A percentile compares a stretch with the other conserved stretches of the same genome.
Conservation (phyloP, 2,329 filamentous ascomycete species). For the Diaporthe sp. region DNA sequence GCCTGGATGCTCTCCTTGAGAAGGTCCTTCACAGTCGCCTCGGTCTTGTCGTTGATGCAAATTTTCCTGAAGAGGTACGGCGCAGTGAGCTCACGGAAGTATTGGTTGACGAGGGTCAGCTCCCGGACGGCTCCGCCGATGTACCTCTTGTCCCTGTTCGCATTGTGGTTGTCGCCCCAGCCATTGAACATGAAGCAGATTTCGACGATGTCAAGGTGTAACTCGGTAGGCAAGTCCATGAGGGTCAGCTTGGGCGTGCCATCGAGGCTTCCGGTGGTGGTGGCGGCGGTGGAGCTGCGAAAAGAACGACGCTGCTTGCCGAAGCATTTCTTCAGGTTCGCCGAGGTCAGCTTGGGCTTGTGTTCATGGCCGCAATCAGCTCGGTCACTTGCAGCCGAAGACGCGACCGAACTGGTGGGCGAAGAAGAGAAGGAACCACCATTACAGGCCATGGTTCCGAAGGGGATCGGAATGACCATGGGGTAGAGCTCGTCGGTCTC, state of each 20-base stretch:
- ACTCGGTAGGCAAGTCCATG: conserved; percentile 36
- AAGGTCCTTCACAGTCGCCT: conserved; percentile 26
- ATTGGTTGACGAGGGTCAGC: conserved; percentile 32
- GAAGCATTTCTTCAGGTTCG: neutral
- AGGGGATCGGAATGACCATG: neutral
- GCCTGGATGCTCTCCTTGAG: conserved; percentile 20
- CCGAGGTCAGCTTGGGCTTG: neutral
- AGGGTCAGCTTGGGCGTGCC: neutral
- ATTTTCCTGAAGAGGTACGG: conserved; percentile 28
- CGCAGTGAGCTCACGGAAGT: conserved; percentile 36
- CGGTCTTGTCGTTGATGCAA: conserved; percentile 36
- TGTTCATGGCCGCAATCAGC: neutral
- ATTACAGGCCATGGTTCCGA: conserved; percentile 3
- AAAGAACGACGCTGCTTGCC: neutral
- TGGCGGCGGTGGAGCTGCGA: neutral
- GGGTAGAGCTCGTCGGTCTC: neutral
- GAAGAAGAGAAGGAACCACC: neutral
- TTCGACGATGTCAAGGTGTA: conserved; percentile 31
- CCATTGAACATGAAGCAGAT: conserved; percentile 5
- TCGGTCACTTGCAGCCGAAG: neutral
- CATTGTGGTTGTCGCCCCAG: neutral
- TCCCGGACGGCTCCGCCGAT: conserved; percentile 34
- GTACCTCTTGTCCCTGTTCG: neutral
- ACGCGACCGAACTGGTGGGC: neutral
- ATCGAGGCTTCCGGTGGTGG: neutral